Base-by-base conservation (phyloP, 2,329 filamentous ascomycete species). In the Ophiostoma sp. region DNA sequence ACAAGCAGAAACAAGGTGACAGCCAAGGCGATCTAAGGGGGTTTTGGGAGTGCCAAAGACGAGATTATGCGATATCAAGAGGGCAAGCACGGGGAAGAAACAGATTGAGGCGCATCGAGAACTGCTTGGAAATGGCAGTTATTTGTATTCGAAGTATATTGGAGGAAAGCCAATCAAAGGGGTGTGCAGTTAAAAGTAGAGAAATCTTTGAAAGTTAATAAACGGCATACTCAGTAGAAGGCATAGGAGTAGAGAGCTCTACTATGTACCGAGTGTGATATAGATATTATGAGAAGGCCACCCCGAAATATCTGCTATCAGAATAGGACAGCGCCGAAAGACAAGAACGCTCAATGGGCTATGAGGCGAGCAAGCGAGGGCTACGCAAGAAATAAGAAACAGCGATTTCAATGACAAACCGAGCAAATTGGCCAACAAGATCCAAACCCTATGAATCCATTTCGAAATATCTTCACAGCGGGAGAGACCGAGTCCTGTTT, bases 21-120 rank as follows among this genome's bases (percentile, higher is more conserved):
- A 52, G 64, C 69, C 69, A 70, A 70, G 64, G 36, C 33, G 48
- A 52, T 17, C 48, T 57, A 57, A 57, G 52, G 52, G 23, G 13
- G 52, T 27, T 57, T 57, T 27, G 23, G 52, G 23, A 27, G 10
- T 11, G 10, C 17, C 10, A 27, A 27, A 31, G 52, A 15, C n/a
- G 4, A 13, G 13, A 57, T 27, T 11, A 13, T 57, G 52, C 27
- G 13, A 57, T 57, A 57, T 57, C 52, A 27, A 57, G 52, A 31
- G 10, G 17, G 4, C n/a, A 57, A 31, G 23, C 23, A 57, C 23
- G 52, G 17, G 10, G n/a, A 57, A 57, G 52, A 27, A 13, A 13
- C 23, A 57, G 10, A 27, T 27, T 27, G 52, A 27, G 52, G 52
- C 20, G n/a, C 52, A 57, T 57, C 52, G 23, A 57, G 52, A 13